A percentile compares a stretch with the other conserved stretches of the same genome.
Conservation (phyloP, 2,329 filamentous ascomycete species). For the Aspergillus sp. region DNA sequence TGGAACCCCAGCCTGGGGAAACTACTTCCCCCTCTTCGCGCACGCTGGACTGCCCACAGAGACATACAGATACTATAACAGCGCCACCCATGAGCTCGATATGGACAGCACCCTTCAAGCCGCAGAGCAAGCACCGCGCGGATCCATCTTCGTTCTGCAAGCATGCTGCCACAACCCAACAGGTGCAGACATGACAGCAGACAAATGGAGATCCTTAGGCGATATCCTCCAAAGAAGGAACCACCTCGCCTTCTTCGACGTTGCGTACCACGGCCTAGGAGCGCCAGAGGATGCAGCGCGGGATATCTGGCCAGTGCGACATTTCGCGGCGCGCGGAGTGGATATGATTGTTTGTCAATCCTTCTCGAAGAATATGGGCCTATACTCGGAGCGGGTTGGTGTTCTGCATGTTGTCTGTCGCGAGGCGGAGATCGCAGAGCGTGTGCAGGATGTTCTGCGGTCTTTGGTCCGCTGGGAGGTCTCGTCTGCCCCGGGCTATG, state of each 20-base stretch:
- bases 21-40: conserved; percentile 86
- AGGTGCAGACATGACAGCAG: conserved; percentile 78
- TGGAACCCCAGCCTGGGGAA: conserved; percentile 89
- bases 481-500: conserved; percentile 30
- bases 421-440: not conserved
- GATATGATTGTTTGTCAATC: conserved; percentile 48
- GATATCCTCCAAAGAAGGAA: conserved; percentile 62
- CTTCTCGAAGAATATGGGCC: conserved; percentile 62
- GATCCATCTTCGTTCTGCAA: conserved; percentile 81
- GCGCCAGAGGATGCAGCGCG: conserved; percentile 70
- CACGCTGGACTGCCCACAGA: conserved; percentile 8
- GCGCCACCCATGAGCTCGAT: not conserved
- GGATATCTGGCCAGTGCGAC: conserved; percentile 78
- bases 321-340: conserved; percentile 60
- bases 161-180: conserved; percentile 97
- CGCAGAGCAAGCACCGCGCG: conserved; percentile 41
- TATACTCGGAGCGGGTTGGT: conserved; percentile 87
- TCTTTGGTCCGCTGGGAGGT: conserved; percentile 29
- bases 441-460: conserved; percentile 8
- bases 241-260: conserved; percentile 92
- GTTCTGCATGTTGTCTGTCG: conserved; percentile 66
- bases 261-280: conserved; percentile 90
- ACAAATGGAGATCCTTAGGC: conserved; percentile 83
- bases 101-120: not conserved
- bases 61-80: conserved; percentile 1